A percentile compares a stretch with the other conserved stretches of the same genome.
Conservation (phyloP, 2,329 filamentous ascomycete genomes). For the Microascus cirrosus region DNA sequence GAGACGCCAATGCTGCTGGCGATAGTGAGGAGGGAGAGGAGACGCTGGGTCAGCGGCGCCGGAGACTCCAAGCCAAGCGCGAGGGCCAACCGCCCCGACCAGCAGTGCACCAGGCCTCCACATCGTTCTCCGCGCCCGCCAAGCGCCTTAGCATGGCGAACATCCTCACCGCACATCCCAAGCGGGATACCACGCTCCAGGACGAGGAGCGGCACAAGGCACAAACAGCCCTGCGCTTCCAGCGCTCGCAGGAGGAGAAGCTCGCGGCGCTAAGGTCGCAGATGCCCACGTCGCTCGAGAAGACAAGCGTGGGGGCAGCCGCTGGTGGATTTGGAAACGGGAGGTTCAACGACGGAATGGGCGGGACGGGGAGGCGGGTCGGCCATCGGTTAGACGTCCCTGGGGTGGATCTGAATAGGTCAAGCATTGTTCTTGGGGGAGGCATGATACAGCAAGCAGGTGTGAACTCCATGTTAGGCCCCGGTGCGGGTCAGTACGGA, state of each 20-base stretch:
- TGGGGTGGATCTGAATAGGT: slow-evolving; percentile 10
- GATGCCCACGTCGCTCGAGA: slow-evolving; percentile 27
- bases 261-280: slow-evolving; percentile 35
- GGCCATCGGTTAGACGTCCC: slow-evolving; percentile 9
- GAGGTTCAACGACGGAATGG: slow-evolving; percentile 41
- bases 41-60: slow-evolving; percentile 66
- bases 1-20: slow-evolving; percentile 44
- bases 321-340: slow-evolving; percentile 38
- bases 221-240: slow-evolving; percentile 27
- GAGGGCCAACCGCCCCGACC: slow-evolving; percentile 52
- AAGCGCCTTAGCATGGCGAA: slow-evolving; percentile 46
- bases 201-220: slow-evolving; percentile 25
- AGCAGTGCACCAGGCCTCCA: slow-evolving; percentile 17
- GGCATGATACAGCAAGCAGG: slow-evolving; percentile 16
- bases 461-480: slow-evolving; percentile 13
- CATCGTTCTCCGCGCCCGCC: slow-evolving; percentile 7
- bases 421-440: slow-evolving; percentile 18
- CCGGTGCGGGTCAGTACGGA: slow-evolving; percentile 9
- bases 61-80: slow-evolving; percentile 58
- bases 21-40: slow-evolving; percentile 52
- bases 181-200: slow-evolving; percentile 25
- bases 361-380: slow-evolving; percentile 22
- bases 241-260: slow-evolving; percentile 32
- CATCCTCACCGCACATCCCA: slow-evolving; percentile 35
- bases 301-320: slow-evolving; percentile 9